phyloP scores from a whole-genome alignment of 73 alveolate genomes.

The Symbiodinium pilosum region DNA sequence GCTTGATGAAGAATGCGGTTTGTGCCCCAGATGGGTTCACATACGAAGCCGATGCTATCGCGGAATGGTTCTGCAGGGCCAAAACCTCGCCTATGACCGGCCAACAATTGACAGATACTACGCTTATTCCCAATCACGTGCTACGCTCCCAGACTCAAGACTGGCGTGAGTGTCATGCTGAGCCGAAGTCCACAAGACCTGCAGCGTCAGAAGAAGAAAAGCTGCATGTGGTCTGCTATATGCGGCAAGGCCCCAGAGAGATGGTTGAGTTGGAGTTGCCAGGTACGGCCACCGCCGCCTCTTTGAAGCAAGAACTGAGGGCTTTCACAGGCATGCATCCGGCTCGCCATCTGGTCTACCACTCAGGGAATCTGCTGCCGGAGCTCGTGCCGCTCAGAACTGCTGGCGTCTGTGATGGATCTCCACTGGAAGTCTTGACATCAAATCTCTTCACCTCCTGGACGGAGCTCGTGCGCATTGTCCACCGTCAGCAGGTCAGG shows the following conservation, averaged over 20 bases:
- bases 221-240: not conserved
- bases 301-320: not conserved
- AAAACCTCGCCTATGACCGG: not conserved
- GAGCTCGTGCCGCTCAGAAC: constrained; percentile 2
- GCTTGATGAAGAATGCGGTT: constrained; percentile 16
- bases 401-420: not conserved
- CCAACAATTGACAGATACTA: not conserved
- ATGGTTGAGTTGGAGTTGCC: not conserved
- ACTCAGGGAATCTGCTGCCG: not conserved
- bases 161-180: not conserved
- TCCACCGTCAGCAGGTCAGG: not conserved
- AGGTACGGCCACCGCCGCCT: not conserved
- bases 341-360: not conserved
- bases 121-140: not conserved
- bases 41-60: constrained; percentile 13
- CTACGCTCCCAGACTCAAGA: not conserved
- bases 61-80: not conserved
- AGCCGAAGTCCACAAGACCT: not conserved
- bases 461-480: too few species aligned
- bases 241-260: not conserved
- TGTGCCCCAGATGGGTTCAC: constrained; percentile 44
- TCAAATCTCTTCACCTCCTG: too few species aligned
- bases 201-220: not conserved
- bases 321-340: not conserved
- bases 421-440: not conserved